Percentiles rank a stretch among this genome's conserved stretches.
Conservation (phyloP, 2,329 filamentous ascomycete species). For the Alternaria metachromatica region DNA sequence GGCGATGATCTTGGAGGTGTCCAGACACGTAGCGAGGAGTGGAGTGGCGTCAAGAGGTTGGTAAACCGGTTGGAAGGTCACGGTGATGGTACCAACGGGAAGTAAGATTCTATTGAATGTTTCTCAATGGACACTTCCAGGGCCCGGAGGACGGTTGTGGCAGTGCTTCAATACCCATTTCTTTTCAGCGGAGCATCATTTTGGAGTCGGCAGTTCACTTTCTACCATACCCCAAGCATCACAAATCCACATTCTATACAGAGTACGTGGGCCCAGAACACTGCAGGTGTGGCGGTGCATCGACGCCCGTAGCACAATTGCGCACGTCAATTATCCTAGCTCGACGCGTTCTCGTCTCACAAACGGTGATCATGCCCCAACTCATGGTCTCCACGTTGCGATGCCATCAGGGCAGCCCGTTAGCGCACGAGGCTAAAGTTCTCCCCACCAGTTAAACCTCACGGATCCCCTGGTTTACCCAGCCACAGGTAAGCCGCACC, state of each 20-base stretch:
- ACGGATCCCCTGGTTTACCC: background rate
- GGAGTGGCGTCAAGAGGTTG: constrained; percentile 90
- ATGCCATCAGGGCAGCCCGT: background rate
- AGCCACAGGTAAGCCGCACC: constrained; percentile 1
- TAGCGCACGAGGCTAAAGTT: background rate
- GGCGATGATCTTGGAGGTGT: constrained; percentile 81
- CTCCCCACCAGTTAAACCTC: background rate
- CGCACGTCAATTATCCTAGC: background rate
- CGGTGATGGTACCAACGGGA: constrained; percentile 35
- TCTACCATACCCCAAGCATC: background rate
- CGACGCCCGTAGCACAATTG: background rate
- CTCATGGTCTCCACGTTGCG: background rate
- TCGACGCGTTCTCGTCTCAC: background rate
- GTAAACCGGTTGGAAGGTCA: constrained; percentile 72
- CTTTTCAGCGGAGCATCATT: constrained; percentile 3
- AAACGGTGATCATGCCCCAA: background rate
- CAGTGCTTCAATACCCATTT: constrained; percentile 2
- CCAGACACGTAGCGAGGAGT: constrained; percentile 88
- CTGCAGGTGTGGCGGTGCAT: constrained; percentile 1
- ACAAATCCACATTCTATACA: background rate
- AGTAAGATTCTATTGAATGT: constrained; percentile 12
- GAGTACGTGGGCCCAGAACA: background rate
- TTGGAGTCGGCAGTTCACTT: constrained; percentile 1
- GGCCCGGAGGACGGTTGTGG: background rate
- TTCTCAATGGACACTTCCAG: background rate